Base-by-base conservation (phyloP, 805 yeast genomes). In the Metschnikowia gruessii region DNA sequence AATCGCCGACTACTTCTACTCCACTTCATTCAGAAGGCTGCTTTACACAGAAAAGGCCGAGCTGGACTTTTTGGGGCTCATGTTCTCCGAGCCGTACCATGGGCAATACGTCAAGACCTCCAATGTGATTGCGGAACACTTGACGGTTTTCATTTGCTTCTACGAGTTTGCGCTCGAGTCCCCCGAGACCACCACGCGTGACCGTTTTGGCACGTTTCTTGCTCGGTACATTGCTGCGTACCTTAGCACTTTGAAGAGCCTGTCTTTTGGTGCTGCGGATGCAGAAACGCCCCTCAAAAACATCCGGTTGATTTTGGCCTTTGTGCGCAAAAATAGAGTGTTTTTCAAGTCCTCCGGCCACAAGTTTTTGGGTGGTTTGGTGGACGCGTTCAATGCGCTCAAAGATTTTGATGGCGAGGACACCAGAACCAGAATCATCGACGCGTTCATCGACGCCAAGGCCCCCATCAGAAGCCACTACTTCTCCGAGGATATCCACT, bases 401-500 rank as follows among this genome's bases (percentile, higher is more conserved):
- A 26, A 33, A 12, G 41, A 41, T 11, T 22, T 41, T 13, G 52
- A 53, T 17, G 50, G 49, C 12, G 54, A 51, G 3, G 52, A 49
- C 9, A 46, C 45, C 9, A 41, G 26, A 38, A 24, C 32, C 11
- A 41, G 40, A 9, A 33, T 48, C 17, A 32, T 46, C 21, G 49
- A 50, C 17, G 32, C 47, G 3, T 54, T 48, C 26, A 21, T 35
- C 18, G 52, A 49, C 17, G 46, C 34, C 3, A 42, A 26, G 21
- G 40, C 41, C 5, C 85, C 85, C 13, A 52, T 59, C 7, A 72
- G 92, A 61, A 56, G 61, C 2, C 76, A 80, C 46, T 77, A 76
- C 44, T 85, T 83, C 58, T 64, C 69, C 37, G 92, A 86, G 57
- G 94, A 85, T 64, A 80, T 83, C 12, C 63, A 71, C 18, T 66